phyloP scores from a whole-genome alignment of 2,329 filamentous ascomycete genomes.

The Pseudofabraea citricarpa region DNA sequence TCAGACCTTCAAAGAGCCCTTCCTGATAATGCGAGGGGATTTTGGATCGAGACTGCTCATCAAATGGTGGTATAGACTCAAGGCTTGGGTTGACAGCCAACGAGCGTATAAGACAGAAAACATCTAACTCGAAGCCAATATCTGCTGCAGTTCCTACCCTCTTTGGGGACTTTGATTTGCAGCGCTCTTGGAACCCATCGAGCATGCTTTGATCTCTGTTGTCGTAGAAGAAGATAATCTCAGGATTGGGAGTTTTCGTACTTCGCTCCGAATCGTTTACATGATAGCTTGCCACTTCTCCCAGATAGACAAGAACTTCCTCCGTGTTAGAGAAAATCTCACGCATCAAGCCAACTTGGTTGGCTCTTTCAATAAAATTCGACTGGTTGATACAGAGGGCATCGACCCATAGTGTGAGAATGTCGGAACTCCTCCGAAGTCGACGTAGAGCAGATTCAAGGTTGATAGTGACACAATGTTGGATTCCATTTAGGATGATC shows the following conservation, averaged over 20 bases:
- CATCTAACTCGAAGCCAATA: background rate
- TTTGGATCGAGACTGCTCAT: background rate
- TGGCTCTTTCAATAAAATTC: background rate
- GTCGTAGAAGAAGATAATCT: background rate
- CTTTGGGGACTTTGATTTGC: background rate
- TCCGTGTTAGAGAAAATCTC: slow-evolving; percentile 1
- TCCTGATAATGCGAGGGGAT: background rate
- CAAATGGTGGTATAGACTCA: background rate
- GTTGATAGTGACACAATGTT: background rate
- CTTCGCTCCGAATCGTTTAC: background rate
- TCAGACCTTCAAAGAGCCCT: background rate
- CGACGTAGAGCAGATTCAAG: background rate
- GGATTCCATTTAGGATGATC: background rate
- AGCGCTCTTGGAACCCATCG: background rate
- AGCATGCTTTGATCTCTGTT: background rate
- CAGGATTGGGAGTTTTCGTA: background rate
- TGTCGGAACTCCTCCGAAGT: background rate
- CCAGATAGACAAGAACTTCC: background rate
- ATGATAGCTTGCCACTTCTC: background rate
- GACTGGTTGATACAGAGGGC: slow-evolving; percentile 6
- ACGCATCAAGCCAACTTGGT: slow-evolving; percentile 5
- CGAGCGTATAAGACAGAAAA: background rate
- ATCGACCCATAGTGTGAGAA: slow-evolving; percentile 4
- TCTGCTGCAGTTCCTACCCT: background rate
- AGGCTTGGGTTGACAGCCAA: background rate